phyloP scores from a whole-genome alignment of 2,329 filamentous ascomycete genomes.

The Aspergillus oerlinghausenensis region DNA sequence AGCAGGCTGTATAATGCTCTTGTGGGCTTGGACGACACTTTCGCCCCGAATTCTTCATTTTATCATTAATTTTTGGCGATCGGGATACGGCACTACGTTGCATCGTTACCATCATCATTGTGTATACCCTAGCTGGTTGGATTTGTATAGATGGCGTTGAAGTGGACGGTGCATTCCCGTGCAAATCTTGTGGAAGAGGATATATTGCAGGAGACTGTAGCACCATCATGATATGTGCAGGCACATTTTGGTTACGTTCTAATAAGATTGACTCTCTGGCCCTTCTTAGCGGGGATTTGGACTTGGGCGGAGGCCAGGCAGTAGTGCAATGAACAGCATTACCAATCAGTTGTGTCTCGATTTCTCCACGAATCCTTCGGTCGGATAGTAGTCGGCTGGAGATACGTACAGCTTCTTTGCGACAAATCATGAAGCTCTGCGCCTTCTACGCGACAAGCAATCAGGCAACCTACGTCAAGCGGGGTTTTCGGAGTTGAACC shows the following conservation, averaged over 20 bases:
- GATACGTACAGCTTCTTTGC: not conserved
- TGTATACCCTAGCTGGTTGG: conserved; percentile 30
- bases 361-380: not conserved
- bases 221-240: conserved; percentile 1
- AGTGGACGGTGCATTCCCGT: conserved; percentile 4
- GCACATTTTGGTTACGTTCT: not conserved
- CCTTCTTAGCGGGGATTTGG: not conserved
- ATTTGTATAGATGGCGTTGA: conserved; percentile 32
- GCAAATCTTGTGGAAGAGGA: not conserved
- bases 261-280: not conserved
- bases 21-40: not conserved
- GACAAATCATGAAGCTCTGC: not conserved
- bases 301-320: not conserved
- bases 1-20: conserved; percentile 25
- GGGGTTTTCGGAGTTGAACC: not conserved
- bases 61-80: not conserved
- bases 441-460: not conserved
- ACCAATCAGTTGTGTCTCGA: not conserved
- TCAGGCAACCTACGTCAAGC: not conserved
- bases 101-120: not conserved
- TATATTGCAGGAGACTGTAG: not conserved
- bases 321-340: not conserved
- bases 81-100: not conserved
- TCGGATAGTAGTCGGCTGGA: not conserved
- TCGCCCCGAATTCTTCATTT: conserved; percentile 4